Base-by-base conservation (phyloP, 345 rosid species). In the Boechera divaricarpa region DNA sequence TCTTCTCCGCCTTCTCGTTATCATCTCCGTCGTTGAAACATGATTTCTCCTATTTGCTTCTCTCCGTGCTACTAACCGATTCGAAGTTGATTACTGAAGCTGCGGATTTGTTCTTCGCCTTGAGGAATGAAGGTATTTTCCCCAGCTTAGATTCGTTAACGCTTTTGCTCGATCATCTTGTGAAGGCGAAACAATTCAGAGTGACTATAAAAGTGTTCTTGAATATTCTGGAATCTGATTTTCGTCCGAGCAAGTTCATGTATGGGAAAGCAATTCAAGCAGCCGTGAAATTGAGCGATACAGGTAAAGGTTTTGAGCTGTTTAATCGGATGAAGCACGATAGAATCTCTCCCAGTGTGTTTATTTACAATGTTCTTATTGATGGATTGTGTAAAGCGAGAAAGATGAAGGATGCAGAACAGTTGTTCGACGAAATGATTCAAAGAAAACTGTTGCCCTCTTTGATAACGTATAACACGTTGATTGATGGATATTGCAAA, bases 401-500 rank as follows among this genome's bases (percentile, higher is more conserved):
- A 80, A 90, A 80, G 73, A 77, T 88, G 31, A 44, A 72, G n/a
- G 90, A 86, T 36, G 98, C 89, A 41, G 88, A 87, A 78, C 80
- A 84, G 79, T 12, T 87, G 85, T 90, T 91, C 61, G 89, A 85
- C 75, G 96, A 94, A 84, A 86, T 89, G 88, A 64, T 47, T 69
- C 15, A 32, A 6, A 79, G 77, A 75, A 82, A 76, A 6, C 49
- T 94, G 77, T 58, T 63, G 10, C 79, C 87, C 0, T 86, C 65
- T 45, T 73, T 51, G 67, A 84, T 94, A 45, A 87, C 97, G 0
- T 94, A 87, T 72, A 91, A 90, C 78, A 82, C 86, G 1, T 80
- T 94, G 76, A 84, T 91, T 45, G 91, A 90, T 51, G 93, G 97
- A 48, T 87, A 84, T 67, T 91, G 90, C 71, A 91, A 86, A 76